These are phyloP conservation scores for Erythrophleum ivorense DNA, from an alignment of 331 rosid genomes.

Conservation along the genomic window DNA sequence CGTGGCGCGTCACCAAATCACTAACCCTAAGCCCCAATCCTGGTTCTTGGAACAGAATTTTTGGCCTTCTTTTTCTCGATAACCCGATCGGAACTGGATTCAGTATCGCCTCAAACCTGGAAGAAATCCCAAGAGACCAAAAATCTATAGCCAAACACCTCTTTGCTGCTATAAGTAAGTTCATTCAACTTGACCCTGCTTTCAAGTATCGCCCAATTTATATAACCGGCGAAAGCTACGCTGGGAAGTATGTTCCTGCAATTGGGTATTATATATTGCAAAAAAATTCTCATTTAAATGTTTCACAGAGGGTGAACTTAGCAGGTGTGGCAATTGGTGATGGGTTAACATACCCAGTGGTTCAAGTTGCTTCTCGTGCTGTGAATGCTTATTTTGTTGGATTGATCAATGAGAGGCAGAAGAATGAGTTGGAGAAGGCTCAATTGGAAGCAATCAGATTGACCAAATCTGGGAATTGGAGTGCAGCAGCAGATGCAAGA, in stretches of 20 bases:
- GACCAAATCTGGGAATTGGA: not conserved
- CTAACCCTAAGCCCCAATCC: slow-evolving; percentile 45
- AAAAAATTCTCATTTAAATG: slow-evolving; percentile 22
- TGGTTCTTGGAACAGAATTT: slow-evolving; percentile 61
- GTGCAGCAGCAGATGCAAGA: not conserved
- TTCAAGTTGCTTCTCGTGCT: slow-evolving; percentile 56
- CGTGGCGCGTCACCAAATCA: slow-evolving; percentile 22
- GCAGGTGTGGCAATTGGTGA: slow-evolving; percentile 56
- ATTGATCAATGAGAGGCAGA: slow-evolving; percentile 15
- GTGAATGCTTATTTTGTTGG: slow-evolving; percentile 29
- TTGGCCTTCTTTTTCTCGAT: slow-evolving; percentile 57
- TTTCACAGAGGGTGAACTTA: slow-evolving; percentile 40
- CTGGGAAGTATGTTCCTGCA: slow-evolving; percentile 57
- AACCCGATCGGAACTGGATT: slow-evolving; percentile 62
- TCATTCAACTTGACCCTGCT: slow-evolving; percentile 40
- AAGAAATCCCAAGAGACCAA: slow-evolving; percentile 54
- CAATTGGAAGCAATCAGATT: slow-evolving; percentile 10
- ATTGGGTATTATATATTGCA: slow-evolving; percentile 53
- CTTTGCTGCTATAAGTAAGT: slow-evolving; percentile 48
- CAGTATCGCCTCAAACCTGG: slow-evolving; percentile 43
- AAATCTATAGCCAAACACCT: slow-evolving; percentile 45
- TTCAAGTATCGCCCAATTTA: no score
- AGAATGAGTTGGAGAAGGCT: slow-evolving; percentile 1
- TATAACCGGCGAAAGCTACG: slow-evolving; percentile 59
- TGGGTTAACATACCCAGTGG: slow-evolving; percentile 50